Evolutionary conservation across 768 basidiomycete genomes (phyloP).

Genomic region (Russula olivacea): DNA sequence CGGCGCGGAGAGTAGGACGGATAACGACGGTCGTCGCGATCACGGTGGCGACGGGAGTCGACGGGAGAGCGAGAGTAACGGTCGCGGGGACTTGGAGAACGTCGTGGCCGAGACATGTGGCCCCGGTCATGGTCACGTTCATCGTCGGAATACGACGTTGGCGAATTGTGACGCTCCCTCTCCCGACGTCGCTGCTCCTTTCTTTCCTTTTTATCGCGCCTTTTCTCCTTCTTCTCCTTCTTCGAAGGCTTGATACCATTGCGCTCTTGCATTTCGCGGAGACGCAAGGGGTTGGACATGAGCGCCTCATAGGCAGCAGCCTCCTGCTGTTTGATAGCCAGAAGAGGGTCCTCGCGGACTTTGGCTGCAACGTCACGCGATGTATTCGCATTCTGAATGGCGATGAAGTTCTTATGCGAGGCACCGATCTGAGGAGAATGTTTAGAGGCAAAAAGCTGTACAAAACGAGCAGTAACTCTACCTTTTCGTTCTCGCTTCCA

Average conservation of each 20-base stretch:
- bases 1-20: conserved; percentile 30
- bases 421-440: conserved; percentile 58
- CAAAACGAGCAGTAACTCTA: conserved; percentile 30
- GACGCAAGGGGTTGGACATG: conserved; percentile 77
- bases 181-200: conserved; percentile 27
- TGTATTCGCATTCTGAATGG: conserved; percentile 90
- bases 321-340: conserved; percentile 98
- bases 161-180: conserved; percentile 25
- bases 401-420: conserved; percentile 87
- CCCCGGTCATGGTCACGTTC: conserved; percentile 33
- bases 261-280: conserved; percentile 73
- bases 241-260: conserved; percentile 80
- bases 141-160: conserved; percentile 30
- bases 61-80: conserved; percentile 47
- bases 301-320: conserved; percentile 86
- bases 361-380: conserved; percentile 85
- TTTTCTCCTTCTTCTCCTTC: conserved; percentile 60
- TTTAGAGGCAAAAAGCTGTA: conserved; percentile 21
- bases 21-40: conserved; percentile 20
- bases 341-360: conserved; percentile 91
- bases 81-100: conserved; percentile 42
- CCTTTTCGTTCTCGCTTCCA: conserved; percentile 89
- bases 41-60: conserved; percentile 31
- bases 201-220: conserved; percentile 48
- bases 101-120: conserved; percentile 30